A percentile compares a stretch with the other conserved stretches of the same genome.
These are phyloP conservation scores for Kitagawia praeruptora DNA, from an alignment of 129 eudicot species.

Conservation along the genomic window DNA sequence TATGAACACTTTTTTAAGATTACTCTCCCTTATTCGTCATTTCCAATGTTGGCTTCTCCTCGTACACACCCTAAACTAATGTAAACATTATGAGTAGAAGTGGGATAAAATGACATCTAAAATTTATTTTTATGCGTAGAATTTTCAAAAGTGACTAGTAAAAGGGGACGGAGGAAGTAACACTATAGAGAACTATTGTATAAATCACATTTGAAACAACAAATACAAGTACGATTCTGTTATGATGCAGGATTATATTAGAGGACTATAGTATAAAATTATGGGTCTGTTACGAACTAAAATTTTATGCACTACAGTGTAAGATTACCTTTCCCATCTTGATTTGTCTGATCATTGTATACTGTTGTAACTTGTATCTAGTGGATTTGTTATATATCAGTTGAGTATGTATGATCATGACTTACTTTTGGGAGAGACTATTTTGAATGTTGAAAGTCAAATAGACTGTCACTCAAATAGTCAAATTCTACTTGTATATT, in stretches of 20 bases:
- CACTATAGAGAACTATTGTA: neutral
- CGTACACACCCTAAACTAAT: neutral
- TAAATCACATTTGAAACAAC: neutral
- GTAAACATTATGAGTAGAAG: neutral
- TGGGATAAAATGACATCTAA: neutral
- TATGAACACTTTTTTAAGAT: too few relatives aligned
- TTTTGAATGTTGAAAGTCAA: neutral
- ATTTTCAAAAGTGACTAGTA: too few relatives aligned
- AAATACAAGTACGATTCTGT: neutral
- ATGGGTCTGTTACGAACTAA: neutral
- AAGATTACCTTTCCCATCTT: neutral
- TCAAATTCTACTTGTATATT: neutral
- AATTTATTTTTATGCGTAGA: too few relatives aligned
- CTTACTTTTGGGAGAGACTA: too few relatives aligned
- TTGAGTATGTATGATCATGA: neutral
- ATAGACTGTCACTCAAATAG: neutral
- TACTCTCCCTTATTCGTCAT: neutral
- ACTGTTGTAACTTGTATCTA: neutral
- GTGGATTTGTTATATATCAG: neutral
- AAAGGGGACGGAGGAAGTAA: too few relatives aligned
- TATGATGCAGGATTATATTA: neutral
- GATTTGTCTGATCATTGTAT: neutral
- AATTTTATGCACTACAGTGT: too few relatives aligned
- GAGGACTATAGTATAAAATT: neutral
- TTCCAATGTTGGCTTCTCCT: neutral